phyloP scores from a whole-genome alignment of 768 basidiomycete genomes.

The Tricholoma matsutake region DNA sequence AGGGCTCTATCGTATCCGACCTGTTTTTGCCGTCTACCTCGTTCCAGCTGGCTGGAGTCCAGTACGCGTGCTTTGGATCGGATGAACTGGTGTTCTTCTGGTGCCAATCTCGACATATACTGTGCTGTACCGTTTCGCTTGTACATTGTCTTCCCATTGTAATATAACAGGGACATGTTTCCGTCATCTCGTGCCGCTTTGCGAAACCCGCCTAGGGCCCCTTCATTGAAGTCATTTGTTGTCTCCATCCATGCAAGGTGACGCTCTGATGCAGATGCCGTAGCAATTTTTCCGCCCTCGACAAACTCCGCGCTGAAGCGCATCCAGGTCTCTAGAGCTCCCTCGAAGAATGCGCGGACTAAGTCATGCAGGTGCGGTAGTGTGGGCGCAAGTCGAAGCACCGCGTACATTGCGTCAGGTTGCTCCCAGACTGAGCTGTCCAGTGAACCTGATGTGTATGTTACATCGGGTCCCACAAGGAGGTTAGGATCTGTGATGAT shows the following conservation, averaged over 20 bases:
- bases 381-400: background rate
- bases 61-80: background rate
- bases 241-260: constrained; percentile 12
- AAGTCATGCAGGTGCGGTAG: background rate
- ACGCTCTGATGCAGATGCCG: constrained; percentile 9
- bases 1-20: background rate
- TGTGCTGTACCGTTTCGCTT: background rate
- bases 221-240: constrained; percentile 20
- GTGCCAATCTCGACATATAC: background rate
- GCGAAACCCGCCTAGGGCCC: constrained; percentile 7
- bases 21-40: background rate
- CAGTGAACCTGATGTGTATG: background rate
- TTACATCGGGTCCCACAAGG: background rate
- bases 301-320: background rate
- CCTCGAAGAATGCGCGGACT: background rate
- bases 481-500: background rate
- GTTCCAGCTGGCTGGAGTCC: background rate
- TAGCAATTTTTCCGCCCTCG: background rate
- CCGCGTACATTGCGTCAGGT: background rate
- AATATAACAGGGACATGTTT: background rate
- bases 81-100: background rate
- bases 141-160: background rate
- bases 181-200: background rate
- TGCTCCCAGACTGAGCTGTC: background rate
- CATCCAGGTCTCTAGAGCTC: background rate